Conservation (phyloP, 2,329 filamentous ascomycete species). For the Aspergillus ochraceus region DNA sequence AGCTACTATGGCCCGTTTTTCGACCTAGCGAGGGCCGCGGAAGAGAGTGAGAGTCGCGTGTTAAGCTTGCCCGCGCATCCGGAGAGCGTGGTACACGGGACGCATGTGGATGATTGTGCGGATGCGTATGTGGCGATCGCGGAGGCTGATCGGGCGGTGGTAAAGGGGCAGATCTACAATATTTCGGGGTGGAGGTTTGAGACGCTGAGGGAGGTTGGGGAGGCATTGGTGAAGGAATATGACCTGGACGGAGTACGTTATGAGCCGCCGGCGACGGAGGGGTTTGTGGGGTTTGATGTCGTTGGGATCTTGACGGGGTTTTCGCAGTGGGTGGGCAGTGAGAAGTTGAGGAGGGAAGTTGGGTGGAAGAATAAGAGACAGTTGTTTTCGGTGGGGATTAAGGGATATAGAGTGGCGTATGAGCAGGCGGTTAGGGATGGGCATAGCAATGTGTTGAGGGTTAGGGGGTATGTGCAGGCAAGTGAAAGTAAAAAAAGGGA, state of each 20-base stretch:
- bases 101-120: slow-evolving; percentile 12
- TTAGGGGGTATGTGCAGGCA: background rate
- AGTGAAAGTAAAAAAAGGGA: background rate
- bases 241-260: background rate
- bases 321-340: background rate
- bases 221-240: background rate
- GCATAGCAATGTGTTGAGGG: background rate
- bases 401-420: background rate
- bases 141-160: background rate
- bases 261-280: background rate
- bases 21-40: background rate
- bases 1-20: slow-evolving; percentile 11
- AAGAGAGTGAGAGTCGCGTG: background rate
- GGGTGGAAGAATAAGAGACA: background rate
- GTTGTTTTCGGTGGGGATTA: background rate
- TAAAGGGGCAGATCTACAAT: slow-evolving; percentile 6
- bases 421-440: background rate
- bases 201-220: slow-evolving; percentile 5
- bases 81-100: slow-evolving; percentile 3
- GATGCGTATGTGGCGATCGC: slow-evolving; percentile 11
- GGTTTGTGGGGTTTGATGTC: background rate
- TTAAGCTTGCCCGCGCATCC: background rate
- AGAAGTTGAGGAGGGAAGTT: background rate
- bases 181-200: slow-evolving; percentile 9
- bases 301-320: background rate